Base-by-base conservation (phyloP, 192 early-diverging fungal genomes). In the Podila epigama region DNA sequence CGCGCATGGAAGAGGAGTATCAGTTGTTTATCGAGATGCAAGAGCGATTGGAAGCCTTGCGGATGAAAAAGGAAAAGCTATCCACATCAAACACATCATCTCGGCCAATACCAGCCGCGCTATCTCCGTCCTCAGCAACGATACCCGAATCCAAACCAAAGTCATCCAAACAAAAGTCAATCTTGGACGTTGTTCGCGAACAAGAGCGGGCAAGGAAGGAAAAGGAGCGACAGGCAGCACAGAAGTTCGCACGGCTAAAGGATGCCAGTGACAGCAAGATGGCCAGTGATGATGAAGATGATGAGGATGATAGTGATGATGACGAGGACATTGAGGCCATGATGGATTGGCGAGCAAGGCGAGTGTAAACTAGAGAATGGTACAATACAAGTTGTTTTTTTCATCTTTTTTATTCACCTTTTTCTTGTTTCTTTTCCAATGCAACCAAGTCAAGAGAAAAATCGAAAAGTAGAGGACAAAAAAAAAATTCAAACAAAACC, bases 241-340 rank as follows among this genome's bases (percentile, higher is more conserved):
- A 37, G 13, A 37, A 27, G 13, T 77, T 77, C 63, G 66, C 65
- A 11, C 56, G 58, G 36, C 15, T 58, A 13, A 63, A 42, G 29
- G 34, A 27, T 2, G 33, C 37, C 8, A 39, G 31, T 9, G 72
- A 75, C 32, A 41, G 57, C 51, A 66, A n/a, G 10, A 73, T 73
- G 70, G 55, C 33, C 11, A 48, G 56, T 16, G 58, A 60, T 33
- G 70, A 61, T 18, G 69, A 60, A 9, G 69, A 73, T 11, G 71
- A 54, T 11, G 61, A 66, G 15, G 61, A 63, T 22, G 34, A 27
- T 13, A 34, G 50, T 16, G 62, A 64, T 5, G 35, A 37, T 20
- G 62, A 64, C 25, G 72, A 77, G 36, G 72, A 77, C 32, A 77
- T 77, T 42, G 72, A 77, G 27, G 72, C 72, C 51, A 77, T 77